Evolutionary conservation across 2,329 filamentous ascomycete species (phyloP).

Genomic region (Pyricularia grisea): DNA sequence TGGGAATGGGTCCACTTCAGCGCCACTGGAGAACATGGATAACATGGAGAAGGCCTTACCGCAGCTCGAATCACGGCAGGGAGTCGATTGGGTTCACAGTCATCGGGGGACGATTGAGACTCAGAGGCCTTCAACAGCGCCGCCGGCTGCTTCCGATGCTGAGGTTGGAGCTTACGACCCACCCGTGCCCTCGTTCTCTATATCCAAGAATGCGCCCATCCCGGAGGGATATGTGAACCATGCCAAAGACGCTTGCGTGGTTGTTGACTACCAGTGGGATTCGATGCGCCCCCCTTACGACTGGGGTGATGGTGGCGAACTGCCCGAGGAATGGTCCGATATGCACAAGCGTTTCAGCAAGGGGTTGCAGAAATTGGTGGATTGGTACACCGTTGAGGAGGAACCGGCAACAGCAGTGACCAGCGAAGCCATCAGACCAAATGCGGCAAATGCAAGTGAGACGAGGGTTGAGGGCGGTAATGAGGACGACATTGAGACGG

Average conservation of each 20-base stretch:
- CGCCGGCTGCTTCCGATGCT: neutral
- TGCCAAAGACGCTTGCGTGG: constrained; percentile 74
- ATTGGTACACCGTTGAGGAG: constrained; percentile 65
- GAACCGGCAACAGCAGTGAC: constrained; percentile 40
- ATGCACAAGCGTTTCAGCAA: constrained; percentile 89
- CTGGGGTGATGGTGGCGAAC: constrained; percentile 82
- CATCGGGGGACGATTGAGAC: constrained; percentile 8
- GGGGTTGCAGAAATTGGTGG: constrained; percentile 68
- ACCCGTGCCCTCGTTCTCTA: constrained; percentile 73
- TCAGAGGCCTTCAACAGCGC: constrained; percentile 1
- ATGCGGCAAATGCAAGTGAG: neutral
- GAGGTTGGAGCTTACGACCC: constrained; percentile 48
- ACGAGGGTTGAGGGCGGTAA: constrained; percentile 17
- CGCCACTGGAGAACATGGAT: constrained; percentile 17
- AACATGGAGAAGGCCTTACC: constrained; percentile 25
- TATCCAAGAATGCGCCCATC: constrained; percentile 72
- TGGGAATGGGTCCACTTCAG: neutral
- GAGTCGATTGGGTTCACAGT: neutral
- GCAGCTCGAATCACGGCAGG: neutral
- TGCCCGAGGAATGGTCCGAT: constrained; percentile 87
- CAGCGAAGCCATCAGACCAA: constrained; percentile 4
- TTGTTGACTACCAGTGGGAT: constrained; percentile 94
- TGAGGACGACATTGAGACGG: constrained; percentile 57
- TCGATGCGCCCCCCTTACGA: constrained; percentile 69
- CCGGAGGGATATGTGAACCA: constrained; percentile 84